Conservation (phyloP, 2,329 filamentous ascomycete species). For the Neofusicoccum umdonicola region DNA sequence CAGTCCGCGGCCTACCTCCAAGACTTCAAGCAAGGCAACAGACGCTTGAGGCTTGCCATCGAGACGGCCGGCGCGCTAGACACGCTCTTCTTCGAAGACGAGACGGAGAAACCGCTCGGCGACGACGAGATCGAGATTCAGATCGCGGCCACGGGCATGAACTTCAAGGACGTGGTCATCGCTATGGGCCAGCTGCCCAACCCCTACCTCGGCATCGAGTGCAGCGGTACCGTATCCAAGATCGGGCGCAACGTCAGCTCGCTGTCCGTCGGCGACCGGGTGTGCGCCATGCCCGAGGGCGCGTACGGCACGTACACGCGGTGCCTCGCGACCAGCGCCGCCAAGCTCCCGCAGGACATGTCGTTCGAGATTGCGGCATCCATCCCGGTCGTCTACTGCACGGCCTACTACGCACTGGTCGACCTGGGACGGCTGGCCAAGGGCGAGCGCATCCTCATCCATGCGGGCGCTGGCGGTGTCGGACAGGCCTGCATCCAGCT, state of each 20-base stretch:
- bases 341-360: constrained; percentile 2
- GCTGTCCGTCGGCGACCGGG: constrained; percentile 19
- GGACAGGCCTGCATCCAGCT: constrained; percentile 32
- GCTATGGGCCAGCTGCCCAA: constrained; percentile 22
- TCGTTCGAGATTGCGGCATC: constrained; percentile 27
- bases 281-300: constrained; percentile 16
- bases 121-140: constrained; percentile 31
- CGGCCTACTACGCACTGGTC: constrained; percentile 22
- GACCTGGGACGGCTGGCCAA: constrained; percentile 20
- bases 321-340: neutral
- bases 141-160: constrained; percentile 15
- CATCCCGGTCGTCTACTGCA: constrained; percentile 22
- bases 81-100: constrained; percentile 13
- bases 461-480: constrained; percentile 31
- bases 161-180: constrained; percentile 20
- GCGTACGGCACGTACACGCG: constrained; percentile 12
- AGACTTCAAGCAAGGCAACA: neutral
- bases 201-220: constrained; percentile 22
- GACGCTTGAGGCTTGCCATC: constrained; percentile 2
- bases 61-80: constrained; percentile 11
- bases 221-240: constrained; percentile 21
- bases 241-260: constrained; percentile 18
- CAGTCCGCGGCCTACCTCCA: constrained; percentile 4
- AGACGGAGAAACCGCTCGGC: neutral
- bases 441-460: constrained; percentile 30